Evolutionary conservation across 2,329 filamentous ascomycete genomes (phyloP).

Genomic region (Gnomoniopsis sp.): DNA sequence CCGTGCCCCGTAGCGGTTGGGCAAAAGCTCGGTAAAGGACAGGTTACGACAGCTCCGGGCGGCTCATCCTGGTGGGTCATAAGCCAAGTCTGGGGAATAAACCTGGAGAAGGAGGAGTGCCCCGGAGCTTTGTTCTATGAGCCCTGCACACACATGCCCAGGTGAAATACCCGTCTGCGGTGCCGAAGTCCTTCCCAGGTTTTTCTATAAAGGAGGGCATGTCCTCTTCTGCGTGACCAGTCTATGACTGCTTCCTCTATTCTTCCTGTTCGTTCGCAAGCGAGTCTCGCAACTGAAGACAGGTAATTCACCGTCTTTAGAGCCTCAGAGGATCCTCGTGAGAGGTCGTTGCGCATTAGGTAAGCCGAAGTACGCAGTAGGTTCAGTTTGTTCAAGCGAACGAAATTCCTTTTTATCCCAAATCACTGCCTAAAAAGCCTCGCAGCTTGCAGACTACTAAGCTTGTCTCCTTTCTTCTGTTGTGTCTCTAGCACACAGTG

Average conservation of each 20-base stretch:
- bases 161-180: neutral
- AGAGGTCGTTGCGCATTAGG: no score
- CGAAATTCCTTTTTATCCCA: no score
- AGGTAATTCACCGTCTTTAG: no score
- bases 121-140: neutral
- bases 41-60: neutral
- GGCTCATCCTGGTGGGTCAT: slow-evolving; percentile 4
- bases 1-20: neutral
- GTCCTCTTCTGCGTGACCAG: neutral
- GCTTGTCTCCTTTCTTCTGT: no score
- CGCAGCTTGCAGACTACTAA: no score
- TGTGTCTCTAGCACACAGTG: neutral
- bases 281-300: no score
- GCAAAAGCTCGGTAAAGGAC: neutral
- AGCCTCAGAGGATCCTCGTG: no score
- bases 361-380: no score
- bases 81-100: slow-evolving; percentile 2
- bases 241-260: neutral
- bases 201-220: neutral
- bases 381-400: no score
- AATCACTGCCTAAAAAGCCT: no score
- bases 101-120: slow-evolving; percentile 3
- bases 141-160: neutral
- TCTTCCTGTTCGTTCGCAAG: neutral
- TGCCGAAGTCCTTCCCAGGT: neutral